phyloP scores from a whole-genome alignment of 495 filamentous ascomycete species.

The Chaetomidium leptoderma region DNA sequence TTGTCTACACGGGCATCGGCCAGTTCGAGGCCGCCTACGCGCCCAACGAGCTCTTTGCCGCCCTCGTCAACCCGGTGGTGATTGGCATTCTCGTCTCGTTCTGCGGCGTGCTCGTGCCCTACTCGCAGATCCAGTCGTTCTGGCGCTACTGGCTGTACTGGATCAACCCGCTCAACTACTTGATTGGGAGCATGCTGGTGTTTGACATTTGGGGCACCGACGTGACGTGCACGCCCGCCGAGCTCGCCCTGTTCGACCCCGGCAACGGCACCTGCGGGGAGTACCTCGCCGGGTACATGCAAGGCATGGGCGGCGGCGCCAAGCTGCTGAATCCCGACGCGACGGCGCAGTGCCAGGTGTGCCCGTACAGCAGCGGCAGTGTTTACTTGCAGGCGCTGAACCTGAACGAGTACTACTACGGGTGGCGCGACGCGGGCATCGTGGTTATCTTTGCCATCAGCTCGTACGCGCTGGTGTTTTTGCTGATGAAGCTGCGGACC shows the following conservation, averaged over 20 bases:
- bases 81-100: slow-evolving; percentile 50
- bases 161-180: slow-evolving; percentile 53
- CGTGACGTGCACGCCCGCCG: slow-evolving; percentile 15
- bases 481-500: slow-evolving; percentile 31
- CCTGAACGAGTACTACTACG: slow-evolving; percentile 42
- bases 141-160: slow-evolving; percentile 49
- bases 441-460: slow-evolving; percentile 33
- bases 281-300: slow-evolving; percentile 28
- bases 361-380: slow-evolving; percentile 54
- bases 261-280: slow-evolving; percentile 26
- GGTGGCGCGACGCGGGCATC: slow-evolving; percentile 61
- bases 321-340: slow-evolving; percentile 42
- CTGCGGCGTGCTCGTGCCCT: slow-evolving; percentile 53
- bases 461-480: slow-evolving; percentile 30
- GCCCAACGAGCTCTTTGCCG: slow-evolving; percentile 51
- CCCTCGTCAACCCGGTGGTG: slow-evolving; percentile 49
- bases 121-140: slow-evolving; percentile 48
- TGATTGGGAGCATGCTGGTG: slow-evolving; percentile 41
- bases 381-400: slow-evolving; percentile 46
- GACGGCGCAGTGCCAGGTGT: slow-evolving; percentile 54
- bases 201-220: slow-evolving; percentile 24
- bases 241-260: slow-evolving; percentile 28
- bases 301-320: slow-evolving; percentile 26
- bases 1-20: slow-evolving; percentile 48
- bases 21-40: slow-evolving; percentile 45